phyloP scores from a whole-genome alignment of 495 filamentous ascomycete genomes.

The Penicillium taxi region DNA sequence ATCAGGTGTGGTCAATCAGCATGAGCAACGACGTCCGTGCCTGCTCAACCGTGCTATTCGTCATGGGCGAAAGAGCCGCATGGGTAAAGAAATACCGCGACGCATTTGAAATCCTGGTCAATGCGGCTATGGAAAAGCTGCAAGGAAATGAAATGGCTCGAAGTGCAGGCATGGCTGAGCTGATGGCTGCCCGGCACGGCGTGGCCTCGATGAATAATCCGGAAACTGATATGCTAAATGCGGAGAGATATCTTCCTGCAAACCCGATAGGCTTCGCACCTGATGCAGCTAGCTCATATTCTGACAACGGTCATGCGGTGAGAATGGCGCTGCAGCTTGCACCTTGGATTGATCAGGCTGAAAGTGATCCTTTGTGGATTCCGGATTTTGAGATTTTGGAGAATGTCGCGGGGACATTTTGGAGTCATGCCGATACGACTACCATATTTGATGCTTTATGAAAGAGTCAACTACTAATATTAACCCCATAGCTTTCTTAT shows the following conservation, averaged over 20 bases:
- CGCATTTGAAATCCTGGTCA: constrained; percentile 46
- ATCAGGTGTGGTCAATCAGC: constrained; percentile 43
- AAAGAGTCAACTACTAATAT: too few relatives aligned
- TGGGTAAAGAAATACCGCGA: constrained; percentile 50
- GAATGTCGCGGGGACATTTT: constrained; percentile 31
- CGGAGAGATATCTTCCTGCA: constrained; percentile 11
- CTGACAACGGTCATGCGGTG: constrained; percentile 29
- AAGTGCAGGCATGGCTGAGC: constrained; percentile 33
- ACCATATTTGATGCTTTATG: constrained; percentile 32
- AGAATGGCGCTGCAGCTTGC: constrained; percentile 40
- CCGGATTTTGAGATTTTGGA: constrained; percentile 42
- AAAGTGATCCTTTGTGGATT: constrained; percentile 37
- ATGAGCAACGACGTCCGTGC: constrained; percentile 49
- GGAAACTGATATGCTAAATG: constrained; percentile 8
- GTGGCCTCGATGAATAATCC: constrained; percentile 8
- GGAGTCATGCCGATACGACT: constrained; percentile 26
- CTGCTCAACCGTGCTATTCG: constrained; percentile 46
- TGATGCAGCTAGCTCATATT: constrained; percentile 4
- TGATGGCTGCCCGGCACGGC: constrained; percentile 35
- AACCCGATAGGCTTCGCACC: constrained; percentile 12
- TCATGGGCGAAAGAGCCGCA: constrained; percentile 46
- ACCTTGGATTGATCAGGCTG: constrained; percentile 40
- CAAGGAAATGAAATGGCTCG: constrained; percentile 33
- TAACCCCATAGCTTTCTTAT: too few relatives aligned
- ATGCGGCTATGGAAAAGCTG: constrained; percentile 48